A percentile compares a stretch with the other conserved stretches of the same genome.
Conservation (phyloP, 305 asterid genomes). For the Solanum hybrid region DNA sequence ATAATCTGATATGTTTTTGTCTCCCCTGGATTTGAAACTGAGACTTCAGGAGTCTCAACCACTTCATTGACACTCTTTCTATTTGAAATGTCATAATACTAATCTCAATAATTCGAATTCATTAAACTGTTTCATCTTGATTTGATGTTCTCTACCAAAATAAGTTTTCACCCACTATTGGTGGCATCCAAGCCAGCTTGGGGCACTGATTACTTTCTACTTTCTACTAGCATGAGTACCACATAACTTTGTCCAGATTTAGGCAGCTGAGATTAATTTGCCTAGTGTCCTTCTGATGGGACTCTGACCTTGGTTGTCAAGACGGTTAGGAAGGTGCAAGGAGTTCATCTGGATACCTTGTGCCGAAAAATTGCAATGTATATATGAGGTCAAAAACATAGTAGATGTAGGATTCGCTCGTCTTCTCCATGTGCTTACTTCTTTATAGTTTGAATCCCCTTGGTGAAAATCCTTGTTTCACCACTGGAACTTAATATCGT, state of each 20-base stretch:
- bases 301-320: not conserved
- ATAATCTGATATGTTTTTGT: too few relatives aligned
- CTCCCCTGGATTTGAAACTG: not conserved
- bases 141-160: not conserved
- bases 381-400: not conserved
- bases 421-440: not conserved
- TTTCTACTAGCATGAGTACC: not conserved
- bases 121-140: not conserved
- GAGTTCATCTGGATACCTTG: not conserved
- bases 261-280: not conserved
- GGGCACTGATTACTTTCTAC: not conserved
- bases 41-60: not conserved
- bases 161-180: not conserved
- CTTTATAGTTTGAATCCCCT: not conserved
- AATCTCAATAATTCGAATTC: not conserved
- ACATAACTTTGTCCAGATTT: not conserved
- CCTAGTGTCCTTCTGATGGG: not conserved
- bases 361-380: not conserved
- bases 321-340: not conserved
- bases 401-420: not conserved
- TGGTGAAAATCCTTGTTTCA: not conserved
- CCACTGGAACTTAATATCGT: not conserved
- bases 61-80: not conserved
- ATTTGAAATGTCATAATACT: not conserved
- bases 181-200: not conserved